Conservation (phyloP, 2,329 filamentous ascomycete species). For the Arthrobotrys iridis region DNA sequence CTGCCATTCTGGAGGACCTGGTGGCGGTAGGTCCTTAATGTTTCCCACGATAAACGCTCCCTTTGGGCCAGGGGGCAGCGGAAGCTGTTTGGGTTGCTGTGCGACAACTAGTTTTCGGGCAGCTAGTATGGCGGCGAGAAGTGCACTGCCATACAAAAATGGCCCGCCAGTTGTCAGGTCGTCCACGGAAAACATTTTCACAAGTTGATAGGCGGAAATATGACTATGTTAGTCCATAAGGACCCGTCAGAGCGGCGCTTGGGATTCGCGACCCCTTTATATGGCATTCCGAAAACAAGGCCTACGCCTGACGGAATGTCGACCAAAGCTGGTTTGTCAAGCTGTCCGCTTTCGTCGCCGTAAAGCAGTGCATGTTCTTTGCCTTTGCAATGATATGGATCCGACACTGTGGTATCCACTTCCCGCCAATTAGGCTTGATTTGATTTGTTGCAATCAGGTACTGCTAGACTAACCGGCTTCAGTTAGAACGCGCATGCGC, state of each 20-base stretch:
- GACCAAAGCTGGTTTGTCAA: not conserved
- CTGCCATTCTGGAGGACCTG: slow-evolving; percentile 60
- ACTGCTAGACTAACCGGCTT: slow-evolving; percentile 3
- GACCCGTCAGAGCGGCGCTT: not conserved
- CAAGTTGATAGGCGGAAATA: not conserved
- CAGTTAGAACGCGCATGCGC: not conserved
- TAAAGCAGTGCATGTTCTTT: too few relatives aligned
- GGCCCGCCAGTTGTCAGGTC: slow-evolving; percentile 6
- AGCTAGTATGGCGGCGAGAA: not conserved
- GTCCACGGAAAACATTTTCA: slow-evolving; percentile 10
- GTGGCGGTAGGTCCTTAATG: slow-evolving; percentile 33
- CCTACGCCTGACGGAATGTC: not conserved
- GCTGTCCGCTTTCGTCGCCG: too few relatives aligned
- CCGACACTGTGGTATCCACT: slow-evolving; percentile 6
- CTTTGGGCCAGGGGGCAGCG: slow-evolving; percentile 39
- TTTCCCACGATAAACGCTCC: slow-evolving; percentile 25
- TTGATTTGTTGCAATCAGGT: not conserved
- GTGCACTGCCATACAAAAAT: slow-evolving; percentile 25
- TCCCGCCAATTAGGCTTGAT: not conserved
- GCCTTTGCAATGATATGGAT: not conserved
- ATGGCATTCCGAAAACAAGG: not conserved
- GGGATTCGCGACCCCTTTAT: not conserved
- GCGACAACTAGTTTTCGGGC: slow-evolving; percentile 12
- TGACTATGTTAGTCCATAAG: slow-evolving; percentile 1
- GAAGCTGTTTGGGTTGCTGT: slow-evolving; percentile 5